These are phyloP conservation scores for Sclerotinia subarctica DNA, from an alignment of 2,329 filamentous ascomycete species.

Conservation along the genomic window DNA sequence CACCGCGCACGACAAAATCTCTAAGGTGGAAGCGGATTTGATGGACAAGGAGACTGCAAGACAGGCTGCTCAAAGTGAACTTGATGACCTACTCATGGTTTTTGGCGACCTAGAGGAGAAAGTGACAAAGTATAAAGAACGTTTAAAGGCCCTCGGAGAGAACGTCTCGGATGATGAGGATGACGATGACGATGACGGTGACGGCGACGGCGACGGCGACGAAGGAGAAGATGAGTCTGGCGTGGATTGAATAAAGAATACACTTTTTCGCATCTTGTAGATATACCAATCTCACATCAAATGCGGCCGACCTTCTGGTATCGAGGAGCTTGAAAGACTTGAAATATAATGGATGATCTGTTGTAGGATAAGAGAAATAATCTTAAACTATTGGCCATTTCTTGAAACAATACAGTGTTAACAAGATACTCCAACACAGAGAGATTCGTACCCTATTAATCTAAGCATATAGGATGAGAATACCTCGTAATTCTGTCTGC, in stretches of 20 bases:
- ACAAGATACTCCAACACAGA: not conserved
- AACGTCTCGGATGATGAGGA: conserved; percentile 74
- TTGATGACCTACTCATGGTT: conserved; percentile 78
- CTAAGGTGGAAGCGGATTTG: conserved; percentile 30
- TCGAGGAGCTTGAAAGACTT: not conserved
- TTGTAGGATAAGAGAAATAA: conserved; percentile 1
- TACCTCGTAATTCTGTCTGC: not conserved
- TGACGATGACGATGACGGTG: conserved; percentile 52
- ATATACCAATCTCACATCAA: conserved; percentile 1
- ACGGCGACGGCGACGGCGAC: conserved; percentile 42
- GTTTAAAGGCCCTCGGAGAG: conserved; percentile 58
- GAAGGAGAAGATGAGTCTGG: conserved; percentile 27
- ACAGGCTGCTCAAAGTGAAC: conserved; percentile 63
- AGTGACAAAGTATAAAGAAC: conserved; percentile 63
- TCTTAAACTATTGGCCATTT: not conserved
- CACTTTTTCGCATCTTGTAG: not conserved
- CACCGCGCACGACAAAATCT: conserved; percentile 40
- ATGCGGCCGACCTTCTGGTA: not conserved
- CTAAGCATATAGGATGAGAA: not conserved
- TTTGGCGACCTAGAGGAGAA: conserved; percentile 80
- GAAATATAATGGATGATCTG: not conserved
- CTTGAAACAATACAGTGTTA: not conserved
- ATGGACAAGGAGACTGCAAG: conserved; percentile 59
- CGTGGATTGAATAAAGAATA: conserved; percentile 13
- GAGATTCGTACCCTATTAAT: not conserved